Base-by-base conservation (phyloP, 2,329 filamentous ascomycete genomes). In the Hypomyces perniciosus region DNA sequence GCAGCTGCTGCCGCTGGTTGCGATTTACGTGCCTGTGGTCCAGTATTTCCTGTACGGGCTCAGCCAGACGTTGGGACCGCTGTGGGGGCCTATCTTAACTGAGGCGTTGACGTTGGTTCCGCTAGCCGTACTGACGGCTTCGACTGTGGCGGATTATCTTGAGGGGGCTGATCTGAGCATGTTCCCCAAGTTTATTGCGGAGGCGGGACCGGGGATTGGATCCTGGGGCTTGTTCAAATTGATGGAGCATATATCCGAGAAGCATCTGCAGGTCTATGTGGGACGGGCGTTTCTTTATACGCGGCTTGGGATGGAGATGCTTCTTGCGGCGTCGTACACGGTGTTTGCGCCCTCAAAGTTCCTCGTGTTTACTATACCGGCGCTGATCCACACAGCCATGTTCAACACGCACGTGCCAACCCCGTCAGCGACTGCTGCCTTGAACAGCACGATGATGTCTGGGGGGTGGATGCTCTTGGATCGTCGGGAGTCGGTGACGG, bases 401-500 rank as follows among this genome's bases (percentile, higher is more conserved):
- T 75, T 84, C 48, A 96, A 96, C 65, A 79, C 84, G 0, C 90
- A 96, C 64, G 72, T 88, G 46, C 79, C 81, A 44, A 79, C 83
- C 1, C 73, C 78, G 0, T 72, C 74, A 57, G 82, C 83, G 1
- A 81, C 83, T 1, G 67, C 72, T 1, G 69, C 76, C 0, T 72
- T 93, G 35, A 92, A 95, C 62, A 70, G 71, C 5, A 84, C 81
- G 0, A 71, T 97, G 40, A 69, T 73, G 20, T 68, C 74, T 1
- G 76, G 86, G 34, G 82, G 85, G 12, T 97, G 85, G 78, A 79
- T 81, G 1, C 70, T 97, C 1, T 66, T 97, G 41, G 91, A 90
- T 44, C 84, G 93, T 8, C 78, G 81, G 57, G 93, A 97, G 68
- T 96, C 90, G 0, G 69, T 86, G 44, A 97, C 93, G 0, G 93